Base-by-base conservation (phyloP, 352 stramenopile species). In the Phytophthora lateralis region DNA sequence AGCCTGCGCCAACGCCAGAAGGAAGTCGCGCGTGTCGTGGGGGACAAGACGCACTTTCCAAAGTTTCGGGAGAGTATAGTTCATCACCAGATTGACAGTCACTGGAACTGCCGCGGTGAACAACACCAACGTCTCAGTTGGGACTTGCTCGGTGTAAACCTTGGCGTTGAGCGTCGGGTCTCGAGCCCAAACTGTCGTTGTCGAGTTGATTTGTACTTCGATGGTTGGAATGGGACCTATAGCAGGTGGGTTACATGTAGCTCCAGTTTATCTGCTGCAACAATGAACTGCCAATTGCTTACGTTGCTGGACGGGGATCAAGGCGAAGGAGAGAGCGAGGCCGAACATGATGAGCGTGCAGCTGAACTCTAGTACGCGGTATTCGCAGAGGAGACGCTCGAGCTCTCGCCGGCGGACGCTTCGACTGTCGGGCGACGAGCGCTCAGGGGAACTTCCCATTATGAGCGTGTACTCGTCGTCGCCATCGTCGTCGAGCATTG, bases 1-100 rank as follows among this genome's bases (percentile, higher is more conserved):
- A 27, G 84, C 81, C 44, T 82, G 71, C 14, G 73, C 62, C 26
- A 91, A 56, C 27, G 74, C 73, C 55, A 93, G 46, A 21, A 90
- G 43, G 29, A 91, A 90, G 59, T 90, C 82, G 9, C 84, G 82
- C 24, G 84, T 87, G 60, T 93, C 84, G 63, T 90, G 67, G 4
- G 63, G 58, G 45, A 90, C 84, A 15, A 75, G 35, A 8, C 66
- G 77, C n/a, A 80, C 48, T 17, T 67, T 71, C 29, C 76, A 76
- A 26, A 73, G 72, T 20, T 51, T 67, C 11, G 80, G 75, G 15
- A 88, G 21, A 44, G 75, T 62, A 38, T 70, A 90, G 65, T 86
- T 88, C 42, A 90, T 56, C n/a, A 88, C 38, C 21, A 88, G 30
- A 41, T 92, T 87, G 24, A 63, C 61, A 12, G 71, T 11, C 8